A percentile compares a stretch with the other conserved stretches of the same genome.
phyloP scores from a whole-genome alignment of 2,329 filamentous ascomycete genomes.

The Dactylellina drechsleri region DNA sequence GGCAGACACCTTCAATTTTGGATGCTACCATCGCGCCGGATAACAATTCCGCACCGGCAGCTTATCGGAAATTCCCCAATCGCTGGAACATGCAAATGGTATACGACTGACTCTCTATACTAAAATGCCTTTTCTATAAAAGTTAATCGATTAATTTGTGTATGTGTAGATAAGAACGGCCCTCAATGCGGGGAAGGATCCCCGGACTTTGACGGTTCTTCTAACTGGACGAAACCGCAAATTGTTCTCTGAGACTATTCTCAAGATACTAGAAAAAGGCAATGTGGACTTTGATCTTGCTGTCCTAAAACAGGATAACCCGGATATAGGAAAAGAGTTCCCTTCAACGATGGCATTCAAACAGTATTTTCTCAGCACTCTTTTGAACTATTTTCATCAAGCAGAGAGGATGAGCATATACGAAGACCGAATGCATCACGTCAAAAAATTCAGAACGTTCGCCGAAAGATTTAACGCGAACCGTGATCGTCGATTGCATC shows the following conservation, averaged over 20 bases:
- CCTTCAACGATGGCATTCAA: slow-evolving; percentile 90
- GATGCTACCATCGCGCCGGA: slow-evolving; percentile 35
- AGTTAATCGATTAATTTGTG: too few relatives aligned
- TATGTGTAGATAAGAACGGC: too few relatives aligned
- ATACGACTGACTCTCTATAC: background rate
- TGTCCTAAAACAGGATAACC: slow-evolving; percentile 41
- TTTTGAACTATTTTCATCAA: slow-evolving; percentile 83
- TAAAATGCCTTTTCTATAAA: too few relatives aligned
- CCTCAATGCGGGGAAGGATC: slow-evolving; percentile 9
- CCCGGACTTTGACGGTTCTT: slow-evolving; percentile 31
- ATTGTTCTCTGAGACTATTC: slow-evolving; percentile 40
- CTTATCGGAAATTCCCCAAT: slow-evolving; percentile 6
- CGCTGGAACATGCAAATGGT: slow-evolving; percentile 50
- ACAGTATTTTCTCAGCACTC: slow-evolving; percentile 79
- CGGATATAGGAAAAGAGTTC: slow-evolving; percentile 66
- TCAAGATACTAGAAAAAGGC: slow-evolving; percentile 18
- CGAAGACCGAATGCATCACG: slow-evolving; percentile 74
- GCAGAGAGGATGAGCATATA: slow-evolving; percentile 71
- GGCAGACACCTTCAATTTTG: slow-evolving; percentile 51
- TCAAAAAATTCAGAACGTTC: slow-evolving; percentile 85
- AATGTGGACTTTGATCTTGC: slow-evolving; percentile 43
- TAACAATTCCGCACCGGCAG: background rate
- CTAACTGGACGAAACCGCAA: slow-evolving; percentile 43
- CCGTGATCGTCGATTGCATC: slow-evolving; percentile 65
- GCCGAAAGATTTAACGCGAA: slow-evolving; percentile 79